These are phyloP conservation scores for Vitis cinerea DNA, from an alignment of 164 flowering plant species.

Conservation along the genomic window DNA sequence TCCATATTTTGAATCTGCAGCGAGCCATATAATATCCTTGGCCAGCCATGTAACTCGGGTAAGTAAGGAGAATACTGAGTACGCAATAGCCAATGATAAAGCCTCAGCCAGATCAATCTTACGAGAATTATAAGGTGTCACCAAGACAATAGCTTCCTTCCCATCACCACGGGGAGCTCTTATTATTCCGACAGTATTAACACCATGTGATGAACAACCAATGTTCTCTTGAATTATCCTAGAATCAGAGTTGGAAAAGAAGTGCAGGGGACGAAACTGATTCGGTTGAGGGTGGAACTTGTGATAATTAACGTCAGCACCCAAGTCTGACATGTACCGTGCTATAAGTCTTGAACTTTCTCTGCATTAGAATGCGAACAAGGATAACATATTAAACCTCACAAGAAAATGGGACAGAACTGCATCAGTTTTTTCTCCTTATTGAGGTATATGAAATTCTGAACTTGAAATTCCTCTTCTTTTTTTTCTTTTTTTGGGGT, in stretches of 20 bases:
- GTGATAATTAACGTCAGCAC: constrained; percentile 82
- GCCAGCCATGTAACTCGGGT: constrained; percentile 89
- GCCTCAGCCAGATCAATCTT: constrained; percentile 47
- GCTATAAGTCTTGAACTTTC: constrained; percentile 57
- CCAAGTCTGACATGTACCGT: constrained; percentile 56
- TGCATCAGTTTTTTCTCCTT: not conserved
- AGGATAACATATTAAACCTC: not conserved
- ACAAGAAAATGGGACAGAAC: not conserved
- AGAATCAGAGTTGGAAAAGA: constrained; percentile 60
- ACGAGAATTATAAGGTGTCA: constrained; percentile 75
- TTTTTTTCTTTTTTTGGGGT: too few species aligned
- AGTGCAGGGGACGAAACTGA: constrained; percentile 67
- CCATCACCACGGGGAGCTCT: constrained; percentile 99
- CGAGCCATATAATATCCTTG: constrained; percentile 93
- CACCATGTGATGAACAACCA: constrained; percentile 46
- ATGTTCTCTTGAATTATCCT: constrained; percentile 35
- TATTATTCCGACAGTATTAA: constrained; percentile 76
- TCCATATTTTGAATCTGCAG: constrained; percentile 85
- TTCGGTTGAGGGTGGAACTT: constrained; percentile 52
- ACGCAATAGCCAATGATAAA: constrained; percentile 69
- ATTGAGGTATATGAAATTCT: too few species aligned
- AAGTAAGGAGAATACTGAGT: constrained; percentile 74
- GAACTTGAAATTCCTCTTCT: too few species aligned
- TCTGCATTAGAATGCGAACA: constrained; percentile 32
- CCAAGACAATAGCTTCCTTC: constrained; percentile 93